Base-by-base conservation (phyloP, 2,329 filamentous ascomycete species). In the Diaporthe vexans region DNA sequence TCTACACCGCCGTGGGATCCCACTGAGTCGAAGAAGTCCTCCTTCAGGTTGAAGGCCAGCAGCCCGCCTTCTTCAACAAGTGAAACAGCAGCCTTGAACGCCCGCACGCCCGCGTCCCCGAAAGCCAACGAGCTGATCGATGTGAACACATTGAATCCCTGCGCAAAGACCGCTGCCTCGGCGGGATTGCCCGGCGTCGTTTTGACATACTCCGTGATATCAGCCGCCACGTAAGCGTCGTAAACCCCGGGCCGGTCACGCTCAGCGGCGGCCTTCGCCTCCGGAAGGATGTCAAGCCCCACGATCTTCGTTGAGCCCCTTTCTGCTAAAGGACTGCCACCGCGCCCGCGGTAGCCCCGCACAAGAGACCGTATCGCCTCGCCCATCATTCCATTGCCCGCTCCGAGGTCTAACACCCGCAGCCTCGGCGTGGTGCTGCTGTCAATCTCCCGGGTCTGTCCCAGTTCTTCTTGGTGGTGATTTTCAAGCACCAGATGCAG, bases 21-120 rank as follows among this genome's bases (percentile, higher is more conserved):
- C 21, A 43, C 29, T 29, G 15, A 17, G 29, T 73, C 67, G 21
- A 57, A 54, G 40, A 71, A 46, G 7, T 48, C 40, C 15, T 69
- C 57, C 56, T 65, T 67, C 21, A 74, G 17, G 21, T 74, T 74
- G 40, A 74, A 74, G 7, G 65, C 24, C 21, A 74, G 10, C 37
- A 74, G 33, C 19, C 67, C 67, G 7, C 58, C 72, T 37, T 65
- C 51, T 1, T 71, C 46, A 29, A 71, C n/a, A 40, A 74, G 57
- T n/a, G 72, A 71, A 2, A 67, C 48, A 8, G 67, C 57, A 11
- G 72, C 67, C 48, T 65, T 63, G 35, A 74, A 57, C 2, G 72
- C 72, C 19, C 19, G 19, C 21, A 59, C 72, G 9, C 19, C 46
- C 11, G 26, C 57, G 24, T 63, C 21, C 19, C 72, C 72, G 15